These are phyloP conservation scores for Neurospora sp. DNA, from an alignment of 2,329 filamentous ascomycete genomes.

Conservation along the genomic window DNA sequence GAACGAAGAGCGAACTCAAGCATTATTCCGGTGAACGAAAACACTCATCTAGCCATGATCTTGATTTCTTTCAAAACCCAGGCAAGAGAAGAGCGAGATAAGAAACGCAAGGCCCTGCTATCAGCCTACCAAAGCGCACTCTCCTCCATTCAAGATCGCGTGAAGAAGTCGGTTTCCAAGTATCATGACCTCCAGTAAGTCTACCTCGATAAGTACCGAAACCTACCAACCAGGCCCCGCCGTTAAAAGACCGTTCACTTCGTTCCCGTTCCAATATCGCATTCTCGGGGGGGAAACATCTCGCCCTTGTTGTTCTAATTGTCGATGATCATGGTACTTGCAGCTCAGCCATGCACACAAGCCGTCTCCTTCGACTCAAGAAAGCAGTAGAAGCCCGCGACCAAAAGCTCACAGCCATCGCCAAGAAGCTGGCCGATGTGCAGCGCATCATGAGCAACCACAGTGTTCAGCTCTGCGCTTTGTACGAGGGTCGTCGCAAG, in stretches of 20 bases:
- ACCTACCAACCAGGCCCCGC: background rate
- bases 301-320: background rate
- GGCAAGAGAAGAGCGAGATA: slow-evolving; percentile 14
- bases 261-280: background rate
- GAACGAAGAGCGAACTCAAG: background rate
- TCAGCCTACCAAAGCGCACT: slow-evolving; percentile 8
- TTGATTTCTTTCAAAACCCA: background rate
- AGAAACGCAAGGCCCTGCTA: slow-evolving; percentile 10
- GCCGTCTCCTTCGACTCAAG: slow-evolving; percentile 8
- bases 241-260: background rate
- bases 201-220: background rate
- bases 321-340: background rate
- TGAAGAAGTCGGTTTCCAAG: slow-evolving; percentile 11
- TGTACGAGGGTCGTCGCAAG: slow-evolving; percentile 12
- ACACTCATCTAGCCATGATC: background rate
- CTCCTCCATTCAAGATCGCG: slow-evolving; percentile 8
- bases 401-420: slow-evolving; percentile 7
- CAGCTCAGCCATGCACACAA: slow-evolving; percentile 8
- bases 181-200: slow-evolving; percentile 11
- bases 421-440: slow-evolving; percentile 10
- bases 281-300: background rate
- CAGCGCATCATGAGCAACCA: slow-evolving; percentile 13
- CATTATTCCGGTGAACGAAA: background rate
- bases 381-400: slow-evolving; percentile 13
- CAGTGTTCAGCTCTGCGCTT: slow-evolving; percentile 11